These are phyloP conservation scores for Sugiyamaella japonica DNA, from an alignment of 1,139 yeast species.

Conservation along the genomic window DNA sequence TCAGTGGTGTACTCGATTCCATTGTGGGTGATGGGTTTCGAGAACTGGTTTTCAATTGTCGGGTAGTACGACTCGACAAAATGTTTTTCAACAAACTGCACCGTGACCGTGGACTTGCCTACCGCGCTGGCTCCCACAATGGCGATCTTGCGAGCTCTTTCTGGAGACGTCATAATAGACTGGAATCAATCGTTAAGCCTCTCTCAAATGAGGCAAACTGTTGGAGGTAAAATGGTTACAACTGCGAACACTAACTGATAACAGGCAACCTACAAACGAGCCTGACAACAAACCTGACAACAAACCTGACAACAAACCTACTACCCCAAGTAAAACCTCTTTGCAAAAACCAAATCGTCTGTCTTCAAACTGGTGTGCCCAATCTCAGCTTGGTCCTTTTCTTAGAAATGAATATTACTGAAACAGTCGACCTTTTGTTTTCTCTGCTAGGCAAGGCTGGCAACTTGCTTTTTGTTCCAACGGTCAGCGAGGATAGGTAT, in stretches of 20 bases:
- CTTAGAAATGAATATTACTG: background rate
- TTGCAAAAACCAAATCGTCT: background rate
- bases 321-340: too few species aligned
- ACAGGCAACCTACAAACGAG: too few species aligned
- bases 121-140: conserved; percentile 90
- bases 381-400: background rate
- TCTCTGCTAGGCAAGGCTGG: too few species aligned
- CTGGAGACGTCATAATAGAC: conserved; percentile 23
- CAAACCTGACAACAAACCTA: too few species aligned
- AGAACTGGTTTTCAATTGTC: conserved; percentile 86
- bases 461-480: conserved; percentile 6
- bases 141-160: conserved; percentile 72
- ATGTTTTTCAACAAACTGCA: conserved; percentile 83
- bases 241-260: too few species aligned
- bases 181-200: too few species aligned
- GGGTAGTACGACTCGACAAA: conserved; percentile 91
- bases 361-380: background rate
- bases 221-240: too few species aligned
- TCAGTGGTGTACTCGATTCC: conserved; percentile 82
- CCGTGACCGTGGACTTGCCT: conserved; percentile 85
- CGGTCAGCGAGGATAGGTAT: conserved; percentile 6
- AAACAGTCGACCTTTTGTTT: background rate
- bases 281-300: too few species aligned
- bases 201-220: too few species aligned
- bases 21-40: conserved; percentile 66